Percentiles rank a stretch among this genome's conserved stretches.
Conservation (phyloP, 2,329 filamentous ascomycete species). For the Stromatinia cepivora region DNA sequence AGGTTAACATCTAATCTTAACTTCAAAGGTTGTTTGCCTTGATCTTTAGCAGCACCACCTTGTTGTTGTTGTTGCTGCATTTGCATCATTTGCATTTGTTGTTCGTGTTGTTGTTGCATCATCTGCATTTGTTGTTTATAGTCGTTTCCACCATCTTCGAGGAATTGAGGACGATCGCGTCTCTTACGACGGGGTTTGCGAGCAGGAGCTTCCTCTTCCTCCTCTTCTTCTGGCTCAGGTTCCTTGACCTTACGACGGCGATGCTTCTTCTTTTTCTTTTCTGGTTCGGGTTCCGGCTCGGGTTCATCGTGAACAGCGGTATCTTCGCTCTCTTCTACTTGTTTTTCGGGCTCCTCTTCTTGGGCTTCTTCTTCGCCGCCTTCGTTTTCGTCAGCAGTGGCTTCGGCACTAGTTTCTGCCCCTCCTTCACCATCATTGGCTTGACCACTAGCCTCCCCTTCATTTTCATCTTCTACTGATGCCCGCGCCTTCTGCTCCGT, state of each 20-base stretch:
- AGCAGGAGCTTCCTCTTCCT: slow-evolving; percentile 17
- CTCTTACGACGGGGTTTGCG: slow-evolving; percentile 22
- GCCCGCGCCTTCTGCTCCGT: slow-evolving; percentile 12
- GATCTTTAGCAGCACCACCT: slow-evolving; percentile 23
- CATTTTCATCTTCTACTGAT: slow-evolving; percentile 15
- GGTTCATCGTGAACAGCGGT: slow-evolving; percentile 14
- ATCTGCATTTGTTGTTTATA: slow-evolving; percentile 22
- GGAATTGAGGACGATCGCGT: slow-evolving; percentile 23
- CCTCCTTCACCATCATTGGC: neutral
- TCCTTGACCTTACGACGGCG: slow-evolving; percentile 21
- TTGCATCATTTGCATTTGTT: slow-evolving; percentile 25
- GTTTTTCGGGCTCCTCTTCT: slow-evolving; percentile 13
- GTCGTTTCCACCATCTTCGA: slow-evolving; percentile 16
- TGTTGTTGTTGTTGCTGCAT: slow-evolving; percentile 18
- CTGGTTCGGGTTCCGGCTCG: slow-evolving; percentile 10
- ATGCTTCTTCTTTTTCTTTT: slow-evolving; percentile 20
- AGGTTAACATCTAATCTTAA: slow-evolving; percentile 73
- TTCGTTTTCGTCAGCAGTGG: slow-evolving; percentile 21
- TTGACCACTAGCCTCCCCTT: neutral
- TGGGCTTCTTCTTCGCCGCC: slow-evolving; percentile 17
- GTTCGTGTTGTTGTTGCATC: slow-evolving; percentile 22
- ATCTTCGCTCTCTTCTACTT: slow-evolving; percentile 20
- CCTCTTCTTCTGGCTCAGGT: slow-evolving; percentile 18
- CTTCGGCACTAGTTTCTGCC: slow-evolving; percentile 13
- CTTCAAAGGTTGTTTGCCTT: slow-evolving; percentile 60